Conservation (phyloP, 176 grass and related monocot genomes). For the Oryza rufipogon region DNA sequence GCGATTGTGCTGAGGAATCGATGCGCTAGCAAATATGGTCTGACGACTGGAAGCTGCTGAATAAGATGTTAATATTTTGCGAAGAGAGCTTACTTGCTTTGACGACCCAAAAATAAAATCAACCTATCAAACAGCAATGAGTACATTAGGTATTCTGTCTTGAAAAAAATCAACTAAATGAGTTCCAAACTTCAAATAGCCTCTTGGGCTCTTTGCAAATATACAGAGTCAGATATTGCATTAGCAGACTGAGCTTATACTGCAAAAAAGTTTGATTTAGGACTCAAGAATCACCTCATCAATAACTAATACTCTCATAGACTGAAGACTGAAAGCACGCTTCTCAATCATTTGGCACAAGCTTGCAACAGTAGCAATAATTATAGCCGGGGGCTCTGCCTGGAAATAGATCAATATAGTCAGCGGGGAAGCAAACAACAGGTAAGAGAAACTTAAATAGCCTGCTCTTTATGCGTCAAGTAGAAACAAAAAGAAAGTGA, state of each 20-base stretch:
- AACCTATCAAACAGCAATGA: conserved; percentile 51
- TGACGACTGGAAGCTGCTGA: conserved; percentile 66
- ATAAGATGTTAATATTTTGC: conserved; percentile 82
- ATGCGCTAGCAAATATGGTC: conserved; percentile 91
- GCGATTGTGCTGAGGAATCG: conserved; percentile 92
- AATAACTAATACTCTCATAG: conserved; percentile 74
- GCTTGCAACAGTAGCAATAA: conserved; percentile 81
- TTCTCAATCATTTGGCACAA: conserved; percentile 91
- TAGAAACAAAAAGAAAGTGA: not conserved
- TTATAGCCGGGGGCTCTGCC: conserved; percentile 84
- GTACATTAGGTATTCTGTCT: not conserved
- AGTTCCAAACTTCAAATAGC: not conserved
- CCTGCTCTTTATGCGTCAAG: not conserved
- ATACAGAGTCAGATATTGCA: not conserved
- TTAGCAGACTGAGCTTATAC: not conserved
- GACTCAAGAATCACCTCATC: conserved; percentile 61
- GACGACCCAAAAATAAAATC: conserved; percentile 93
- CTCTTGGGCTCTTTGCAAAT: not conserved
- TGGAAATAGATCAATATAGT: conserved; percentile 32
- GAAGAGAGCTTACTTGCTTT: conserved; percentile 79
- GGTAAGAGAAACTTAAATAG: not conserved
- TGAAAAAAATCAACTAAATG: not conserved
- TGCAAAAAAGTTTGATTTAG: not conserved
- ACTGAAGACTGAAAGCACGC: conserved; percentile 69
- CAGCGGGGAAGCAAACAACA: not conserved